Conservation (phyloP, 148 eudicot genomes). For the Rhododendron griersonianum region DNA sequence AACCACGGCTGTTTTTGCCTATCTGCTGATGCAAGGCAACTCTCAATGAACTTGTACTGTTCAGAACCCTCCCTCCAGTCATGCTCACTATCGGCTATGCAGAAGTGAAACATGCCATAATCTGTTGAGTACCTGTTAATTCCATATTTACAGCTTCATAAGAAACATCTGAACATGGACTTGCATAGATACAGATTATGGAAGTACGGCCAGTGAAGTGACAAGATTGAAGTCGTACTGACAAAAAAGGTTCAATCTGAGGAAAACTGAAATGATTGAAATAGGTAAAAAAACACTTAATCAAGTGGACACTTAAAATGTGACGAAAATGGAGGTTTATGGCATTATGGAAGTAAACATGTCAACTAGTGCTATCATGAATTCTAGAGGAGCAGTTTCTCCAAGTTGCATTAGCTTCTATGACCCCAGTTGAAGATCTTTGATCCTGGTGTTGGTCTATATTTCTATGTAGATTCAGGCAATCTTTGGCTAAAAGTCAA, state of each 20-base stretch:
- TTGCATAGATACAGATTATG: not conserved
- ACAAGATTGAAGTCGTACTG: not conserved
- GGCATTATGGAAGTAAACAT: not conserved
- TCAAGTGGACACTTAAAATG: not conserved
- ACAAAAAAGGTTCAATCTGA: not conserved
- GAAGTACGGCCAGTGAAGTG: not conserved
- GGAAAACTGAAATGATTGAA: not conserved
- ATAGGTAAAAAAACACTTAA: not conserved
- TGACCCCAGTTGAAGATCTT: not conserved
- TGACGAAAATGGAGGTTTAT: not conserved
- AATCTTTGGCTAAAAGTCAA: not conserved
- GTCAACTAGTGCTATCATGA: not conserved
- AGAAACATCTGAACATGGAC: not conserved
- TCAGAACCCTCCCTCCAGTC: slow-evolving; percentile 92
- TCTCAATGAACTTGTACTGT: slow-evolving; percentile 72
- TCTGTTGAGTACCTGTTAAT: slow-evolving; percentile 60
- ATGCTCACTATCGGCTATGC: slow-evolving; percentile 87
- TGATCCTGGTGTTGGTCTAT: not conserved
- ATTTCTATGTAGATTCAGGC: not conserved
- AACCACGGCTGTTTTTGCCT: slow-evolving; percentile 85
- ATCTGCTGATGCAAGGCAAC: slow-evolving; percentile 68
- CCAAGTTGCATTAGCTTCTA: not conserved
- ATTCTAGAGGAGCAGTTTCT: not conserved
- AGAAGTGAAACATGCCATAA: slow-evolving; percentile 90
- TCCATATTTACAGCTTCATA: not conserved